These are phyloP conservation scores for Ampelomyces quisqualis DNA, from an alignment of 2,329 filamentous ascomycete species.

Conservation along the genomic window DNA sequence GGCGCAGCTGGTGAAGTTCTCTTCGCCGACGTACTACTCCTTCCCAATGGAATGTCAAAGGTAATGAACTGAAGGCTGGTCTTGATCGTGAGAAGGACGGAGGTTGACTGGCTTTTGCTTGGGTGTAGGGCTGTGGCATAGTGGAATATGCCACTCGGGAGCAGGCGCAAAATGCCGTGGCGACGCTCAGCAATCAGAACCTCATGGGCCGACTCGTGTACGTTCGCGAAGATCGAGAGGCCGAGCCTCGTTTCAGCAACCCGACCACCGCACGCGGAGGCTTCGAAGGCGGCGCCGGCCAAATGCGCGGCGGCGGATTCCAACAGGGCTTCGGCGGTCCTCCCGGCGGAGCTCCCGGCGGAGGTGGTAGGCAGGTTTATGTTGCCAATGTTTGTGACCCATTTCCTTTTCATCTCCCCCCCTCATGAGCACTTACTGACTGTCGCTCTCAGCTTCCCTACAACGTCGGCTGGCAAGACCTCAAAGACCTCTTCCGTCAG, in stretches of 20 bases:
- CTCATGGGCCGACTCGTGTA: constrained; percentile 98
- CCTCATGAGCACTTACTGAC: constrained; percentile 33
- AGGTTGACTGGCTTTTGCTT: constrained; percentile 96
- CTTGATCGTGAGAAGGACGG: constrained; percentile 75
- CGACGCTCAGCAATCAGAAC: constrained; percentile 98
- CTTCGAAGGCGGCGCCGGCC: constrained; percentile 41
- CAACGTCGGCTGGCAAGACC: constrained; percentile 96
- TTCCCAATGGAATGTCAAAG: constrained; percentile 99
- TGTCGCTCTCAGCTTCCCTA: constrained; percentile 74
- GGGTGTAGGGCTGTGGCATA: constrained; percentile 99
- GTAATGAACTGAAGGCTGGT: constrained; percentile 96
- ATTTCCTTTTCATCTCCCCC: constrained; percentile 20
- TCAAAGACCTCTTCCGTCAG: constrained; percentile 98
- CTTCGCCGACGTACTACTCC: constrained; percentile 98
- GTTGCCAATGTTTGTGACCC: constrained; percentile 89
- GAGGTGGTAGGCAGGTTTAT: constrained; percentile 86
- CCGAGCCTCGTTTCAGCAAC: constrained; percentile 92
- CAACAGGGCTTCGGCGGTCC: constrained; percentile 52
- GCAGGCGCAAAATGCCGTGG: constrained; percentile 96
- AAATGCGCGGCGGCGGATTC: constrained; percentile 46
- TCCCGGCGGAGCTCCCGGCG: constrained; percentile 54
- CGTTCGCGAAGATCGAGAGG: constrained; percentile 97
- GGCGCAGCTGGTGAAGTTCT: constrained; percentile 91
- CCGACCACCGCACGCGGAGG: constrained; percentile 58
- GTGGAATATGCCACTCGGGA: constrained; percentile 99